Evolutionary conservation across 2,329 filamentous ascomycete genomes (phyloP), one percentile per base, ranked within the genome.

Genomic region (Alternaria atra): DNA sequence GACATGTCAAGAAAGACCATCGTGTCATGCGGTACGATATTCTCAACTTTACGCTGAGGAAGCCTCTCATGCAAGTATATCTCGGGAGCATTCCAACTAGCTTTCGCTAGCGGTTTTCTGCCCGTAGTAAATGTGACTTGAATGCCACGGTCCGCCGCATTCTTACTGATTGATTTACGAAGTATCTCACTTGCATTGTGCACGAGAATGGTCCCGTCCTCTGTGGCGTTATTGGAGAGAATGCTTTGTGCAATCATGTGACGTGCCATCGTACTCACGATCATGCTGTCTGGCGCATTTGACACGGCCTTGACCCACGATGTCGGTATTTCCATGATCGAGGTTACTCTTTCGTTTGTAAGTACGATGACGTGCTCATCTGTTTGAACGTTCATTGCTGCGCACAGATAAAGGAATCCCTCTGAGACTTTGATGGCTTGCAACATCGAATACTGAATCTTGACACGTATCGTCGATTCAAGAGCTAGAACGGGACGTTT

Each of bases 391-490:
- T 58, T 58, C 35, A 9, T 58, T 35, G 55, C 55, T 30, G 32
- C 37, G 46, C 55, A 58, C 1, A 58, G 55, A 51, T 52, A 30
- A 46, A 52, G 52, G 46, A 58, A 51, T 8, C 44, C 55, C 20
- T 43, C 35, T 15, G 55, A 46, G 3, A 59, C 30, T 27, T 53
- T 59, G 55, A 59, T 59, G 37, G 55, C 55, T 59, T 59, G 55
- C 9, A 59, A 40, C 4, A 53, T 46, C 25, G 55, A 59, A 47
- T 59, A 53, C 37, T 46, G 37, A 44, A 59, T 47, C 40, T 53
- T 59, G 40, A 59, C 48, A 42, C 23, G 13, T 20, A 52, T 44
- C 20, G 34, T 51, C 34, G 55, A 25, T 34, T 17, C 34, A 32
- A 15, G n/a, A 58, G 25, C 12, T 34, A 23, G 5, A 25, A 52